Percentiles rank a stretch among this genome's conserved stretches.
phyloP scores from a whole-genome alignment of 2,329 filamentous ascomycete species.

The Phialophora tarda region DNA sequence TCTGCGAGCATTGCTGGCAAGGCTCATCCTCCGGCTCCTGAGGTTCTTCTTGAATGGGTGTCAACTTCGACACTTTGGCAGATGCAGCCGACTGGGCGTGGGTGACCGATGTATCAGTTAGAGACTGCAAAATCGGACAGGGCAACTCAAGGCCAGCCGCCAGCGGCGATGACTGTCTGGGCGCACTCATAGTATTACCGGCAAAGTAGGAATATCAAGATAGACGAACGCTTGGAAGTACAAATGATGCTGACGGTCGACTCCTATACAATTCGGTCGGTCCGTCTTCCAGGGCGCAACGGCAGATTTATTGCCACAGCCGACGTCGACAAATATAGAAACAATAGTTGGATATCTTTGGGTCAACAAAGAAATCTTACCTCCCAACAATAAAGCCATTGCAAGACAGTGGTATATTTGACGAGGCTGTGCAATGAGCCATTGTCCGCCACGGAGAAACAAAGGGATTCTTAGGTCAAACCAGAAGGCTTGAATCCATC shows the following conservation, averaged over 20 bases:
- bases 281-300: not conserved
- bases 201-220: not conserved
- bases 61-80: conserved; percentile 15
- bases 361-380: conserved; percentile 1
- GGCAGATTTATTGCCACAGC: not conserved
- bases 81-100: conserved; percentile 1
- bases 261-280: not conserved
- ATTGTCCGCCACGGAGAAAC: conserved; percentile 8
- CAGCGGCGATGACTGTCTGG: conserved; percentile 10
- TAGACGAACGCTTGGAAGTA: not conserved
- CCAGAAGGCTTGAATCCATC: not conserved
- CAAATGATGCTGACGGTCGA: not conserved
- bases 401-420: not conserved
- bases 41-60: conserved; percentile 19
- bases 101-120: conserved; percentile 5
- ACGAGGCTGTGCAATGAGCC: not conserved
- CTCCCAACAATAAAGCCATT: conserved; percentile 7
- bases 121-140: conserved; percentile 11
- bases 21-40: conserved; percentile 14
- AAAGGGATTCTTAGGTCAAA: not conserved
- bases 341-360: not conserved
- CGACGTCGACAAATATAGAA: conserved; percentile 3
- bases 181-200: conserved; percentile 14
- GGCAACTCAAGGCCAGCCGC: conserved; percentile 11
- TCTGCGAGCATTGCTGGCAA: conserved; percentile 9